Conservation (phyloP, 768 basidiomycete species). For the Phaeotremella fagi region DNA sequence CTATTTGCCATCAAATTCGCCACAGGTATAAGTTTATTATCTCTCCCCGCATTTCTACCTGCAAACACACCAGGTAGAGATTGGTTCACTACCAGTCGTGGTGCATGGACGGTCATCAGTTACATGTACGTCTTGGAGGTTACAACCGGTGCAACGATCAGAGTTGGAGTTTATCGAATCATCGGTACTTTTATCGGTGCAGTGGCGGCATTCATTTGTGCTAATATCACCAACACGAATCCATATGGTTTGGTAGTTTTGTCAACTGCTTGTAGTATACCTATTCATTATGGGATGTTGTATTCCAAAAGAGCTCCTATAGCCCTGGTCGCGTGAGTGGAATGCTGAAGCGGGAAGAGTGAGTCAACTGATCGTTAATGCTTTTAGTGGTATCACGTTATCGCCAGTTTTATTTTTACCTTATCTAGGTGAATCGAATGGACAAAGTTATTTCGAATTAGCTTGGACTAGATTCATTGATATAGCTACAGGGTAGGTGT, state of each 20-base stretch:
- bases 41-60: constrained; percentile 44
- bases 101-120: constrained; percentile 44
- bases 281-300: constrained; percentile 46
- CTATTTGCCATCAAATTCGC: constrained; percentile 41
- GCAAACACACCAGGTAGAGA: constrained; percentile 26
- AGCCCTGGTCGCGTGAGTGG: constrained; percentile 13
- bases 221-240: constrained; percentile 38
- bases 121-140: constrained; percentile 47
- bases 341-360: constrained; percentile 9
- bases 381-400: constrained; percentile 43
- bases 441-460: constrained; percentile 27
- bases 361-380: background rate
- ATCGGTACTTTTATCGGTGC: constrained; percentile 46
- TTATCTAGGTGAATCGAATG: constrained; percentile 31
- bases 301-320: constrained; percentile 19
- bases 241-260: constrained; percentile 43
- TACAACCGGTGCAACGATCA: constrained; percentile 45
- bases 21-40: constrained; percentile 37
- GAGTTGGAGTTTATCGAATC: constrained; percentile 41
- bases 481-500: constrained; percentile 30
- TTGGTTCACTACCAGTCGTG: constrained; percentile 37
- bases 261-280: constrained; percentile 36
- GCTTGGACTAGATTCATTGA: constrained; percentile 43
- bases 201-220: constrained; percentile 39
- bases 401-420: constrained; percentile 47